These are phyloP conservation scores for Phialemonium atrogriseum DNA, from an alignment of 2,329 filamentous ascomycete species.

Conservation along the genomic window DNA sequence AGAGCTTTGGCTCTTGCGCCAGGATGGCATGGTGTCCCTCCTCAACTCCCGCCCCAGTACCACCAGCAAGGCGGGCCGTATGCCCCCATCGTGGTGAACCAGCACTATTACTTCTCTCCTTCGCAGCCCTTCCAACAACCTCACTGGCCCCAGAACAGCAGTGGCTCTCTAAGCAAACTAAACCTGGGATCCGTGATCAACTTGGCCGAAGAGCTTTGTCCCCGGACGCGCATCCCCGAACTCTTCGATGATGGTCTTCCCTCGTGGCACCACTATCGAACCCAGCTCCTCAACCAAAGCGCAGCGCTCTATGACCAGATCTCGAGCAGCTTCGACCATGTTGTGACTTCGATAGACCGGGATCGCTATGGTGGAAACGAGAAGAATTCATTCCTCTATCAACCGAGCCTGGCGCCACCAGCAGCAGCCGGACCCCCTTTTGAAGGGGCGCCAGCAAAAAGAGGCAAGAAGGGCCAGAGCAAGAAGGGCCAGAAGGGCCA, in stretches of 20 bases:
- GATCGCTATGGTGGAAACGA: conserved; percentile 47
- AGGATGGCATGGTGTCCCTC: conserved; percentile 11
- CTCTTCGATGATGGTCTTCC: conserved; percentile 35
- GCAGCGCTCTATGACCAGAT: conserved; percentile 50
- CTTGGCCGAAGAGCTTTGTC: conserved; percentile 31
- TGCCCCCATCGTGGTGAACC: conserved; percentile 40
- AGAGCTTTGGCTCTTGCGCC: conserved; percentile 18
- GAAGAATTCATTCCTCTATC: conserved; percentile 41
- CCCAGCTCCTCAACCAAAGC: conserved; percentile 35
- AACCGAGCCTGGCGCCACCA: conserved; percentile 10
- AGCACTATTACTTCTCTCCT: conserved; percentile 38
- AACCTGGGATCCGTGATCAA: conserved; percentile 32
- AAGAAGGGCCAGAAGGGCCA: conserved; percentile 27
- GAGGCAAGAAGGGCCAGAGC: conserved; percentile 21
- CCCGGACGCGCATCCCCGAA: conserved; percentile 23
- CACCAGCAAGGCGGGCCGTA: conserved; percentile 13
- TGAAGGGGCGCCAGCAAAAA: conserved; percentile 10
- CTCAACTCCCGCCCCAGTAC: conserved; percentile 15
- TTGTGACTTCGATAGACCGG: conserved; percentile 65
- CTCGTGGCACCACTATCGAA: conserved; percentile 31
- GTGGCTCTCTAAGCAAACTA: conserved; percentile 23
- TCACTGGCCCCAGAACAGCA: conserved; percentile 9
- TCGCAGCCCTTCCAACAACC: conserved; percentile 10
- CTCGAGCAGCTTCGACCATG: conserved; percentile 52
- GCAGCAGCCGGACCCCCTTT: not conserved